phyloP scores from a whole-genome alignment of 2,329 filamentous ascomycete species.

The Colletotrichum sp. region DNA sequence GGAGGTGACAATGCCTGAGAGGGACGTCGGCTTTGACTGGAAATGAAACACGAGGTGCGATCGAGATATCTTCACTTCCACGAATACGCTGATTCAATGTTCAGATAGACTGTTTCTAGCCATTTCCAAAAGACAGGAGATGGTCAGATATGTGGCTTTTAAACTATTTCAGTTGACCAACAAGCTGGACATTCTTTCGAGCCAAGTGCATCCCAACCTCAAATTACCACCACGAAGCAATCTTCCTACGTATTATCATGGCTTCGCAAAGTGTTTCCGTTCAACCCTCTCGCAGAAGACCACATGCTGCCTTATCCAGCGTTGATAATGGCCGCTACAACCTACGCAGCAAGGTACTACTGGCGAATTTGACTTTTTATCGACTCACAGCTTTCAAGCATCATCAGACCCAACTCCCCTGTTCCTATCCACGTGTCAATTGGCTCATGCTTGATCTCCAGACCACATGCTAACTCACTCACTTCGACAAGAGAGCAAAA shows the following conservation, averaged over 20 bases:
- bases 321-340: neutral
- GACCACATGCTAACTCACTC: neutral
- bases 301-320: neutral
- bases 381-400: neutral
- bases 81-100: neutral
- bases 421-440: neutral
- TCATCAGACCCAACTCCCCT: neutral
- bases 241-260: neutral
- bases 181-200: neutral
- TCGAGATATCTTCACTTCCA: neutral
- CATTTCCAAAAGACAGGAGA: neutral
- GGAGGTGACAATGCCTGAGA: conserved; percentile 2
- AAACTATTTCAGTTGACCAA: neutral
- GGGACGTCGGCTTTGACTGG: conserved; percentile 4
- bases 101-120: neutral
- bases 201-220: neutral
- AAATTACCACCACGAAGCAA: neutral
- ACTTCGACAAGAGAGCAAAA: neutral
- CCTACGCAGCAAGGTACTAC: neutral
- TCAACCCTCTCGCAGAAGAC: neutral
- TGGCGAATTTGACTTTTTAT: neutral
- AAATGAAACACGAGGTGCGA: neutral
- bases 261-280: neutral
- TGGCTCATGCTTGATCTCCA: neutral
- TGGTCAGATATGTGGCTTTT: fast-evolving